Evolutionary conservation across 495 filamentous ascomycete genomes (phyloP), one percentile per base, ranked within the genome.

Genomic region (Penicillium malachiteum): DNA sequence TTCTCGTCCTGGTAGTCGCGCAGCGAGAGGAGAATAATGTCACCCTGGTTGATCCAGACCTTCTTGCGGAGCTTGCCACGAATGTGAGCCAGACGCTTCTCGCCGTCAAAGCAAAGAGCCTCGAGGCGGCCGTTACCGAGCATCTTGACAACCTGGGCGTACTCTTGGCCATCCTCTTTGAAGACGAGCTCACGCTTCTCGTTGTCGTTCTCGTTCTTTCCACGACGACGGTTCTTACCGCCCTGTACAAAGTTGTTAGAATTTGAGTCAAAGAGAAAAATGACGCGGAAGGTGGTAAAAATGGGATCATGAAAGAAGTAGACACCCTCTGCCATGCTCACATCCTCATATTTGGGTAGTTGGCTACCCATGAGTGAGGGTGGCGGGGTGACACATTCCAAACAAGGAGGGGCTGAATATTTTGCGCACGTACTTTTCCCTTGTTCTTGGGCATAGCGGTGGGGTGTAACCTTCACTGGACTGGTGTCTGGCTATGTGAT

Each of bases 171-270:
- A 64, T 97, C 94, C 73, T 97, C 94, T 76, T 97, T 97, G 86
- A 97, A 98, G 57, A 90, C 90, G 50, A 98, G 84, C 76, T 98
- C 94, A 70, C 94, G 94, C 85, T 97, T 97, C 81, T 97, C 93
- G 69, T 96, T 96, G 81, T 95, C 92, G 81, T 97, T 97, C 81
- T 98, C 94, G 83, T 98, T 98, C 90, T 97, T 98, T 76, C 94
- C 94, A 77, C 94, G 87, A 79, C 94, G 85, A 71, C 94, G 80
- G 77, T 98, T 98, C 83, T 97, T 98, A 81, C 94, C 94, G 73
- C 94, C 94, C 89, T 97, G 65, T 76, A 60, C n/a, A 47, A 12
- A 26, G 8, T 26, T 56, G 57, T 72, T 56, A 73, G 66, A 53
- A 55, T 59, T 38, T 57, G 47, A 45, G 31, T 35, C 17, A 43